Conservation (phyloP, 108 stramenopile species). For the Fragilaria radians region DNA sequence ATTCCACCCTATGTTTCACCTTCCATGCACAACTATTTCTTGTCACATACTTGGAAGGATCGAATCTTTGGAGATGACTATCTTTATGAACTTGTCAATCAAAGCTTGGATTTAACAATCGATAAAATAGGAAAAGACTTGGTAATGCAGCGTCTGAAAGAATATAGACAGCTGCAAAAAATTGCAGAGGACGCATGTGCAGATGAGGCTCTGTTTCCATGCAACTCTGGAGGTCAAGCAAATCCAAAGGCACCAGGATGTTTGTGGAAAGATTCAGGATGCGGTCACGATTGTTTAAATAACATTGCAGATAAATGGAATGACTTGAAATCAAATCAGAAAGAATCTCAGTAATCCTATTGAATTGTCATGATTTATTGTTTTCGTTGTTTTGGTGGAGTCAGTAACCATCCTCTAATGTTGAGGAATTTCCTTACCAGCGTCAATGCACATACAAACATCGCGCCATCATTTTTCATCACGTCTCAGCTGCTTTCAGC, state of each 20-base stretch:
- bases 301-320: not conserved
- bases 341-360: too few species aligned
- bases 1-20: slow-evolving; percentile 20
- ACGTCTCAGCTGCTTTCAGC: too few species aligned
- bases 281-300: slow-evolving; percentile 1
- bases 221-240: not conserved
- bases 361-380: not conserved
- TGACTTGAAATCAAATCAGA: too few species aligned
- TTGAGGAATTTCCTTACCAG: too few species aligned
- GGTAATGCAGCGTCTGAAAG: slow-evolving; percentile 16
- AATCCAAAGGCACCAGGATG: not conserved
- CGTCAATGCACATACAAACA: too few species aligned
- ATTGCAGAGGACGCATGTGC: not conserved
- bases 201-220: not conserved
- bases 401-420: not conserved
- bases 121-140: slow-evolving; percentile 25
- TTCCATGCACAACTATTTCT: slow-evolving; percentile 17
- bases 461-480: too few species aligned
- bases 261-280: not conserved
- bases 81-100: slow-evolving; percentile 34
- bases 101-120: slow-evolving; percentile 42
- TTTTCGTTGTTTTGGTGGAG: not conserved
- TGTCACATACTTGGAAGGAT: slow-evolving; percentile 19
- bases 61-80: slow-evolving; percentile 12
- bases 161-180: slow-evolving; percentile 7